Evolutionary conservation across 768 basidiomycete species (phyloP), one percentile per base, ranked within the genome.

Genomic region (Mycena capillaripes): DNA sequence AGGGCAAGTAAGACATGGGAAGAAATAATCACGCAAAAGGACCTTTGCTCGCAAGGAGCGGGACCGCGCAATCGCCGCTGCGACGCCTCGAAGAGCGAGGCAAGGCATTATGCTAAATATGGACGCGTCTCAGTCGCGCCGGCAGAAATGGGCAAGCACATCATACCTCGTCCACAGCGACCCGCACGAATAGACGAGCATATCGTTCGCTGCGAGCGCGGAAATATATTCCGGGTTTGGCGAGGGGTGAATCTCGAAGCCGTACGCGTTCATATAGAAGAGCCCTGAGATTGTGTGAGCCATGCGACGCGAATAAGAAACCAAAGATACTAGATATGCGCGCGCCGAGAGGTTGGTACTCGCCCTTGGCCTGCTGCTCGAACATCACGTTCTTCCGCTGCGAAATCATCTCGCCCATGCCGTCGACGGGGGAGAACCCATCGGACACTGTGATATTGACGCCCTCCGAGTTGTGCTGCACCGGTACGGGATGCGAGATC

Each of bases 101-200:
- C 97, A 97, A 0, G 97, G 97, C n/a, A 97, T 92, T 70, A 98
- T 94, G 76, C 94, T 95, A 74, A 21, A 12, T 70, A 29, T 61
- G 5, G 21, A 16, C 27, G 46, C 30, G 21, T 10, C 71, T 65
- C 21, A 69, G 27, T 30, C 32, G 30, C 46, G 34, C 21, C 25
- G 19, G 42, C 11, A 16, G 30, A 66, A 29, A 52, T 14, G 6
- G 1, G 14, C 30, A 6, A 27, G 50, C 40, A 38, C 38, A 11
- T 32, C 86, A 59, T 63, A 92, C 95, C 94, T 96, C 17, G 97
- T 98, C 95, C 95, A 98, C 10, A 98, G 84, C 2, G 96, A 97
- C 7, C 97, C 97, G 78, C 96, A 97, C 4, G 95, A 97, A 79
- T 97, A 98, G 3, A 98, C 91, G 32, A 98, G 84, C 3, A 93